These are phyloP conservation scores for Alternaria sp. DNA, from an alignment of 2,329 filamentous ascomycete species.

Conservation along the genomic window DNA sequence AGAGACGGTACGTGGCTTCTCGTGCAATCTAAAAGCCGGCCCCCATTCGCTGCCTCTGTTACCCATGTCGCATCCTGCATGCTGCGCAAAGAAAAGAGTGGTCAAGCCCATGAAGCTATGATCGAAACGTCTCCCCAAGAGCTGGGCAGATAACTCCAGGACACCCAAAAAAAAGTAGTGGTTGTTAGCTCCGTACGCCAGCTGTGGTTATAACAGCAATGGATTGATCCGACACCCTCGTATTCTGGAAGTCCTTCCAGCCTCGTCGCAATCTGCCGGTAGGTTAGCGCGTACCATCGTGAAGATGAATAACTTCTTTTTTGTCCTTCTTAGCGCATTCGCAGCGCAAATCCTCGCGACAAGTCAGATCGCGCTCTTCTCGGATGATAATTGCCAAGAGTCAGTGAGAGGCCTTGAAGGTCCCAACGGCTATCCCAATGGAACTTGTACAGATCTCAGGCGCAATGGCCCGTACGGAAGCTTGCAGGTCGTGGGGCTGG, in stretches of 20 bases:
- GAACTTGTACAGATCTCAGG: slow-evolving; percentile 27
- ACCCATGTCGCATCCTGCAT: slow-evolving; percentile 10
- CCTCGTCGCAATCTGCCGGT: background rate
- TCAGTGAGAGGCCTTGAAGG: slow-evolving; percentile 22
- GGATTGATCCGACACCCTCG: slow-evolving; percentile 7
- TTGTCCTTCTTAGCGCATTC: background rate
- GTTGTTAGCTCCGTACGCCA: background rate
- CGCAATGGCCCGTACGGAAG: slow-evolving; percentile 25
- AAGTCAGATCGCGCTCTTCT: slow-evolving; percentile 25
- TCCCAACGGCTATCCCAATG: slow-evolving; percentile 30
- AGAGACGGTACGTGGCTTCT: slow-evolving; percentile 4
- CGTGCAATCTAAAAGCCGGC: slow-evolving; percentile 5
- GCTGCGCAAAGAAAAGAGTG: background rate
- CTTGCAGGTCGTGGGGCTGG: slow-evolving; percentile 38
- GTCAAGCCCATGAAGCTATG: background rate
- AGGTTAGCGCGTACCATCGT: background rate
- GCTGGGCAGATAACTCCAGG: slow-evolving; percentile 1
- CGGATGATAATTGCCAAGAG: slow-evolving; percentile 20
- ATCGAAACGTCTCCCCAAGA: slow-evolving; percentile 7
- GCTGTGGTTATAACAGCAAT: slow-evolving; percentile 10
- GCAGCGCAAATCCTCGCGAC: background rate
- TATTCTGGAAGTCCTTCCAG: slow-evolving; percentile 1
- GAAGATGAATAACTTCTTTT: slow-evolving; percentile 5
- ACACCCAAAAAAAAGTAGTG: background rate
- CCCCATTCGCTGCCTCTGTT: slow-evolving; percentile 9